phyloP scores from a whole-genome alignment of 2,329 filamentous ascomycete genomes.

The Verticillium isaacii region DNA sequence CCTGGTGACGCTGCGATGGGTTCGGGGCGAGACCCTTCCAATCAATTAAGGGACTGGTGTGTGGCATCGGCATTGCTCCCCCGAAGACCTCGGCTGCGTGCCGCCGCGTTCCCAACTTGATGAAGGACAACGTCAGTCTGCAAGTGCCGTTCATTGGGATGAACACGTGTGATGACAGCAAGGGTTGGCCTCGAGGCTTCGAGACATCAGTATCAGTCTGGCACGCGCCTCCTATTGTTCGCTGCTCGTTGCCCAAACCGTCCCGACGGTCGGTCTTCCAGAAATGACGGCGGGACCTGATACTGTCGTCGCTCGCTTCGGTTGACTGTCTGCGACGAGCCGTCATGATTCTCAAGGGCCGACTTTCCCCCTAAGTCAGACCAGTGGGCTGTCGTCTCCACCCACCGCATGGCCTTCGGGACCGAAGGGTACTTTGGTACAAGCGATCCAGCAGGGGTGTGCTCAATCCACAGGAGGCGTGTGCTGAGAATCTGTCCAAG shows the following conservation, averaged over 20 bases:
- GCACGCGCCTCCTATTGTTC: neutral
- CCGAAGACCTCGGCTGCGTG: neutral
- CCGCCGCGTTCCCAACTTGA: neutral
- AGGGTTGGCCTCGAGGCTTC: neutral
- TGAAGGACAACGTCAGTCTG: neutral
- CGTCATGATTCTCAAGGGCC: neutral
- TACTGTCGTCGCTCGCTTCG: neutral
- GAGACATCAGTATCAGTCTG: neutral
- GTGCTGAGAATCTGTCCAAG: neutral
- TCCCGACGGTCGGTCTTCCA: too few relatives aligned
- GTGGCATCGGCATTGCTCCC: neutral
- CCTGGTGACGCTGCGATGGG: neutral
- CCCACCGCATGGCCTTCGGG: neutral
- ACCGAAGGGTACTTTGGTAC: constrained; percentile 2
- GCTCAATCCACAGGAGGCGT: neutral
- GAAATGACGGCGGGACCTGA: neutral
- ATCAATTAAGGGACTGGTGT: neutral
- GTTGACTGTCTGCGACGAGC: neutral
- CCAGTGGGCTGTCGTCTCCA: neutral
- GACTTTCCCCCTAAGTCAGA: neutral
- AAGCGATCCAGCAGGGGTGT: neutral
- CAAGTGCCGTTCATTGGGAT: neutral
- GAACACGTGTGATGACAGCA: neutral
- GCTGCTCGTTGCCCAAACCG: neutral
- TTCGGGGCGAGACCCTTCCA: neutral